Evolutionary conservation across 768 basidiomycete species (phyloP).

Genomic region (Collybiopsis luxurians): DNA sequence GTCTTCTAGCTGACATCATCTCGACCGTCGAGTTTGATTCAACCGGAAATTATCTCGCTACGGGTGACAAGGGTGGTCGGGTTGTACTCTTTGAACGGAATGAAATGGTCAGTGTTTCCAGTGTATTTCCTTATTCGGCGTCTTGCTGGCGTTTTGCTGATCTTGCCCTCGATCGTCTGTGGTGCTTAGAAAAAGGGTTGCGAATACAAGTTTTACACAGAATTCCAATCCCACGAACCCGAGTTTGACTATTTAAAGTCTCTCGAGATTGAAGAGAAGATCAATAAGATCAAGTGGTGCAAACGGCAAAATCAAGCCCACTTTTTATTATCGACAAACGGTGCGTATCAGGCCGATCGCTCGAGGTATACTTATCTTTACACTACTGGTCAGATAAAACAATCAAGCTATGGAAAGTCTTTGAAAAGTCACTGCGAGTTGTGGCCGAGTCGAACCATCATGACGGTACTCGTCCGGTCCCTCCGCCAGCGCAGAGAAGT

Average conservation of each 20-base stretch:
- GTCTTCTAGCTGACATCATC: constrained; percentile 93
- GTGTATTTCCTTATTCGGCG: constrained; percentile 11
- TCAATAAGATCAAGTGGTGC: constrained; percentile 99
- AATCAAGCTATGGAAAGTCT: constrained; percentile 99
- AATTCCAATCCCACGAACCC: constrained; percentile 99
- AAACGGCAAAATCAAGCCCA: constrained; percentile 97
- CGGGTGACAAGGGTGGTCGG: constrained; percentile 98
- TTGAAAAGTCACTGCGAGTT: constrained; percentile 93
- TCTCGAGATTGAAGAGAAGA: constrained; percentile 99
- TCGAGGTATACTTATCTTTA: constrained; percentile 11
- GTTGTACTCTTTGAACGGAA: constrained; percentile 99
- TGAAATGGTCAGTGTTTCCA: constrained; percentile 71
- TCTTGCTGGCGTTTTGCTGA: constrained; percentile 23
- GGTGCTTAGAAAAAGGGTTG: constrained; percentile 93
- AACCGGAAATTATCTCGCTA: constrained; percentile 98
- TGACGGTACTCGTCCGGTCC: constrained; percentile 70
- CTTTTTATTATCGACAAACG: constrained; percentile 96
- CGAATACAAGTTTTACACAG: constrained; percentile 99
- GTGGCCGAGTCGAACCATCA: constrained; percentile 96
- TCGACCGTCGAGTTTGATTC: constrained; percentile 99
- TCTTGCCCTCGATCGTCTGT: constrained; percentile 27
- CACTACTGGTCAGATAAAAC: constrained; percentile 78
- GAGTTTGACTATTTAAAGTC: constrained; percentile 99
- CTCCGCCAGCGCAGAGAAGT: constrained; percentile 53
- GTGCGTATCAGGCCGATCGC: constrained; percentile 41